Evolutionary conservation across 2,329 filamentous ascomycete genomes (phyloP), one percentile per base, ranked within the genome.

Genomic region (Trichoderma harzianum): DNA sequence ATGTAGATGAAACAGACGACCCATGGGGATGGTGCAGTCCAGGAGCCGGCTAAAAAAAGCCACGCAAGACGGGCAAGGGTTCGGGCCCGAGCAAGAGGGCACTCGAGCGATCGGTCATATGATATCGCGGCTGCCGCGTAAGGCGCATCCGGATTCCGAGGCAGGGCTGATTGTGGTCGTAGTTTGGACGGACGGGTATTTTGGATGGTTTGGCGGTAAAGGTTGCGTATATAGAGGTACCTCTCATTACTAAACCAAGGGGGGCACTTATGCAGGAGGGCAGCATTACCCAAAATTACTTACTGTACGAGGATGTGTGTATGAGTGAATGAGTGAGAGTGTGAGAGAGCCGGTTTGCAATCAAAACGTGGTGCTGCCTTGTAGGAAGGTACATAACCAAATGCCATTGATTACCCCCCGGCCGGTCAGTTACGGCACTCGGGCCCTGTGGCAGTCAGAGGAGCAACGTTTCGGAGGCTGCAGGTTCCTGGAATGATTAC

Each of bases 91-190:
- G 51, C 21, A 39, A 53, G 67, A 69, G 67, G 36, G 36, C 34
- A 66, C 61, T 57, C 16, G 57, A 66, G 39, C 36, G 67, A 63
- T 69, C 67, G 39, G 57, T 69, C 67, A 69, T 69, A 69, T 69
- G 57, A 69, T 55, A 69, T 69, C 43, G 67, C 30, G 24, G 55
- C n/a, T 36, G 32, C 67, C 67, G 57, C 71, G 60, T 72, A 69
- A 57, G 58, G 66, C 71, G 39, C 67, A 64, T 64, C 58, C 71
- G 61, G 57, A 60, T 57, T 60, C 70, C 70, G 43, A 63, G 28
- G 28, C 66, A 69, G 63, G 63, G 55, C 64, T 62, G 36, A 47
- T 30, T 34, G 34, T 51, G 43, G n/a, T 12, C 2, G 43, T 51
- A 12, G 43, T 47, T 16, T 39, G 28, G 28, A 30, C 18, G 39